phyloP scores from a whole-genome alignment of 208 protist species.

The Naegleria fowleri region DNA sequence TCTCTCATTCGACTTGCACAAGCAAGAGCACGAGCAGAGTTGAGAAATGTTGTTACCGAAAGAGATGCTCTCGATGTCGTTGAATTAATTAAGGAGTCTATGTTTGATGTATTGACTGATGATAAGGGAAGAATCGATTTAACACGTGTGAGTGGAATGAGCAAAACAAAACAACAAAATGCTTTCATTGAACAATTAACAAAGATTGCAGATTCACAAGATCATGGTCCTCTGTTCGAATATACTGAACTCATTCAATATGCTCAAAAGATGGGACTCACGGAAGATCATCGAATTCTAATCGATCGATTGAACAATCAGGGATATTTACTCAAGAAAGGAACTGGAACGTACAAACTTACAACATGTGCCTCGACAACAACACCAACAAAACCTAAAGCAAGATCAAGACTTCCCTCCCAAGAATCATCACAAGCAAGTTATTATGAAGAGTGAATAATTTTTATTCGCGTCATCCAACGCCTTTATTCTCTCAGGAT shows the following conservation, averaged over 20 bases:
- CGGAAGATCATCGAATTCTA: neutral
- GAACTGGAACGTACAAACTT: neutral
- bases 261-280: neutral
- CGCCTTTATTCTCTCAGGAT: no score
- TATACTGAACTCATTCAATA: neutral
- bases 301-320: conserved; percentile 7
- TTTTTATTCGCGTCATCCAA: no score
- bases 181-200: neutral
- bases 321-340: conserved; percentile 2
- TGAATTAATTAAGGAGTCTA: conserved; percentile 63
- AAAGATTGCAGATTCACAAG: neutral
- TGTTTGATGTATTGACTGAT: conserved; percentile 53
- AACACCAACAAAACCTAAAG: neutral
- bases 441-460: neutral
- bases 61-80: conserved; percentile 84
- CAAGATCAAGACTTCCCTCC: neutral
- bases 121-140: conserved; percentile 54
- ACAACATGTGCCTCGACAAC: neutral
- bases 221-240: neutral
- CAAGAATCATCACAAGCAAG: neutral
- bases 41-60: conserved; percentile 71
- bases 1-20: conserved; percentile 84
- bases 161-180: neutral
- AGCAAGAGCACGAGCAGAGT: conserved; percentile 75
- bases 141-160: neutral